A percentile compares a stretch with the other conserved stretches of the same genome.
phyloP scores from a whole-genome alignment of 768 basidiomycete genomes.

The Pisolithus orientalis region DNA sequence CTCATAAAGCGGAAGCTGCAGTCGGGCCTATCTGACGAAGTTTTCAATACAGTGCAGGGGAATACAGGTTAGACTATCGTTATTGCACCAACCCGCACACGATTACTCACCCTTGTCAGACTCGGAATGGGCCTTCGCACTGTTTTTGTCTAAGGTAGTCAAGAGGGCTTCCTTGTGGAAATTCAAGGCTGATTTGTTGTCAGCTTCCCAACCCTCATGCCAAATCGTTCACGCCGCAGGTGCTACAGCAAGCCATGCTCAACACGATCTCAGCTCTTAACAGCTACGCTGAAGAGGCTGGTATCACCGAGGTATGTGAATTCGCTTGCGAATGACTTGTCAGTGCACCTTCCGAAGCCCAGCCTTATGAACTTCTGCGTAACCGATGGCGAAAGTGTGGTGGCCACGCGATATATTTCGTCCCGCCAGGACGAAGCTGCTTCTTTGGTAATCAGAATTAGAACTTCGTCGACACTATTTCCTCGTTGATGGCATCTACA shows the following conservation, averaged over 20 bases:
- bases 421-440: constrained; percentile 90
- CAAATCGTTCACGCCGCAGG: constrained; percentile 61
- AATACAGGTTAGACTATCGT: constrained; percentile 64
- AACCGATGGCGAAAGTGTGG: constrained; percentile 89
- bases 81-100: background rate
- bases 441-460: constrained; percentile 52
- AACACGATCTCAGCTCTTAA: constrained; percentile 83
- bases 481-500: constrained; percentile 22
- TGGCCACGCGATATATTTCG: constrained; percentile 93
- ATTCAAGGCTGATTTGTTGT: constrained; percentile 3
- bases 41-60: constrained; percentile 84
- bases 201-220: constrained; percentile 81
- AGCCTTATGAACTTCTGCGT: constrained; percentile 94
- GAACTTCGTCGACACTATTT: background rate
- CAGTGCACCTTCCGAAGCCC: constrained; percentile 41
- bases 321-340: background rate
- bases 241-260: constrained; percentile 80
- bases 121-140: constrained; percentile 95
- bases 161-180: background rate
- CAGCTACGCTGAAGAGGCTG: constrained; percentile 61
- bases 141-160: constrained; percentile 76
- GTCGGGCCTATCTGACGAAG: constrained; percentile 66
- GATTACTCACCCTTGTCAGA: constrained; percentile 39
- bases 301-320: constrained; percentile 57
- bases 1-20: constrained; percentile 80